phyloP scores from a whole-genome alignment of 139 green algal species.

The Chlorella sp. region DNA sequence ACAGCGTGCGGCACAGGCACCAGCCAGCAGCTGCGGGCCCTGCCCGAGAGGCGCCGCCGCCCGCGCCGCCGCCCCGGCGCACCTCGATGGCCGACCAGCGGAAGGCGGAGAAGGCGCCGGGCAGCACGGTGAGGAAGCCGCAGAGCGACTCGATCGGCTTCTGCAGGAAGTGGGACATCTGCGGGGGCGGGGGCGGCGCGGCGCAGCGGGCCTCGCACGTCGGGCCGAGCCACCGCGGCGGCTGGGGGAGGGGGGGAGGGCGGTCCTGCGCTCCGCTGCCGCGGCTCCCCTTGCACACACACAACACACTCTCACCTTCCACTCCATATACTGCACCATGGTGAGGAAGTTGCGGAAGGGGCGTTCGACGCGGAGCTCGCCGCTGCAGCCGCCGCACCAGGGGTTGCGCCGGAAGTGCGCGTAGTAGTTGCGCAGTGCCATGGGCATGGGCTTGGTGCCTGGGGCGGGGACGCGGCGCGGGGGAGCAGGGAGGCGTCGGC shows the following conservation, averaged over 20 bases:
- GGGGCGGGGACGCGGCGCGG: no score
- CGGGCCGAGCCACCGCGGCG: not conserved
- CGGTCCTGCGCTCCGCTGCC: no score
- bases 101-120: slow-evolving; percentile 50
- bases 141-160: slow-evolving; percentile 53
- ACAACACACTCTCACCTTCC: slow-evolving; percentile 40
- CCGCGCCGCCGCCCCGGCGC: not conserved
- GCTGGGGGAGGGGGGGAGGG: no score
- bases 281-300: no score
- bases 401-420: slow-evolving; percentile 48
- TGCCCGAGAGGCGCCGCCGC: not conserved
- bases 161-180: slow-evolving; percentile 38
- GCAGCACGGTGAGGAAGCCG: slow-evolving; percentile 46
- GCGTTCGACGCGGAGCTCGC: slow-evolving; percentile 41
- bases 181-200: not conserved
- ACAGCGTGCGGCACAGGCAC: not conserved
- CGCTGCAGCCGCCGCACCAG: slow-evolving; percentile 39
- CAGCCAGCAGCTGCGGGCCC: not conserved
- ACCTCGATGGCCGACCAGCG: slow-evolving; percentile 42
- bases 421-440: slow-evolving; percentile 37
- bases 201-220: not conserved
- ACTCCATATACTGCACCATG: slow-evolving; percentile 48
- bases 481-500: no score
- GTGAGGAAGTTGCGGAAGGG: slow-evolving; percentile 48
- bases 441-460: slow-evolving; percentile 43